Base-by-base conservation (phyloP, 257 asterid species). In the Parsonsia alboflavescens region DNA sequence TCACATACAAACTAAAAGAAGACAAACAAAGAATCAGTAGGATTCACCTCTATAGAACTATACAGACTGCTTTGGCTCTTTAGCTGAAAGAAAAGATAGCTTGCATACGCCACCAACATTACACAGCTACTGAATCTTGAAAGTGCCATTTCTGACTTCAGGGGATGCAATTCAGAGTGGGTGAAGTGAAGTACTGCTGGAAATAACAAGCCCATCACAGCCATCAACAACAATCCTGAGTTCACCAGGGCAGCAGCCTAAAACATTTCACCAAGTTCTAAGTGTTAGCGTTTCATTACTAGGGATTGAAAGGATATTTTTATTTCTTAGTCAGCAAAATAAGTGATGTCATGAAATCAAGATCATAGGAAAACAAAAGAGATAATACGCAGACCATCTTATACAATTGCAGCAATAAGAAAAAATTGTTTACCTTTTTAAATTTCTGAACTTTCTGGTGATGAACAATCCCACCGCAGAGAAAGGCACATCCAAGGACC, bases 401-500 rank as follows among this genome's bases (percentile, higher is more conserved):
- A 44, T 33, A 69, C 36, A 49, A 15, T 50, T 41, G 45, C 54
- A 41, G 24, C 24, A 26, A 33, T 50, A 46, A 49, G 62, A 70
- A 69, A 45, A 39, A 70, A 78, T 45, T 71, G 71, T 76, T 65
- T 42, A 94, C 99, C 96, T 95, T 88, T 80, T 86, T 89, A 82
- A 95, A 95, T 65, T 66, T 75, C 85, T 95, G 99, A 52, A 92
- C 92, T 83, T 84, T 90, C 76, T 86, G 85, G 54, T 45, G 82
- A 84, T 92, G 96, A 81, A 85, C 90, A 7, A 90, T 78, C 71
- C 98, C 98, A 66, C 99, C 99, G 28, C 96, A 84, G 73, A 92
- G 88, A 84, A 95, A 95, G 82, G 99, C 97, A 30, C 99, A 95
- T 68, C 99, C 99, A 59, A 95, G 98, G 71, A 95, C 98, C 85